Evolutionary conservation across 129 eudicot species (phyloP).

Genomic region (Sambucus nigra): DNA sequence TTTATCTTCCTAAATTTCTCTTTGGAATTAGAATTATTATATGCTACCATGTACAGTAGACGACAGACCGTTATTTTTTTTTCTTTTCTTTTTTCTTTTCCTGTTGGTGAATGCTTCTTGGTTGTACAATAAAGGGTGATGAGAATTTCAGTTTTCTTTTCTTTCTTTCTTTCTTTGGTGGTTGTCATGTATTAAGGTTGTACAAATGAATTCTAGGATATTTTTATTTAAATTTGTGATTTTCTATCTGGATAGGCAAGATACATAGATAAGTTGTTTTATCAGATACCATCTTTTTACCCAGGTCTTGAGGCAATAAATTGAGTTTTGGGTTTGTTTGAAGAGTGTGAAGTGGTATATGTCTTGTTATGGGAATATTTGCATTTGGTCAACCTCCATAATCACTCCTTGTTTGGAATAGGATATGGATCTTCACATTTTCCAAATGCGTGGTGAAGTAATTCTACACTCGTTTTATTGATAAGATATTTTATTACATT

Average conservation of each 20-base stretch:
- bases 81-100: not conserved
- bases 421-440: no score
- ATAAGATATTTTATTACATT: no score
- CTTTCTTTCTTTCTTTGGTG: not conserved
- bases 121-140: not conserved
- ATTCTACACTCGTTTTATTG: no score
- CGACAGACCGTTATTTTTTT: not conserved
- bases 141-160: not conserved
- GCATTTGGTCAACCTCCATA: no score
- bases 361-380: no score
- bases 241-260: not conserved
- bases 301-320: no score
- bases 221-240: not conserved
- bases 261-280: no score
- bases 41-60: constrained; percentile 3
- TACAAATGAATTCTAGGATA: not conserved
- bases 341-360: no score
- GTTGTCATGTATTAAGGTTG: not conserved
- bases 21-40: not conserved
- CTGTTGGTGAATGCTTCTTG: no score
- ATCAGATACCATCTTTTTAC: not conserved
- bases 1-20: constrained; percentile 5
- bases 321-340: no score
- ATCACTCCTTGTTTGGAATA: no score
- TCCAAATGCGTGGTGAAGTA: no score